phyloP scores from a whole-genome alignment of 73 alveolate species.

The Uronychia setigera region DNA sequence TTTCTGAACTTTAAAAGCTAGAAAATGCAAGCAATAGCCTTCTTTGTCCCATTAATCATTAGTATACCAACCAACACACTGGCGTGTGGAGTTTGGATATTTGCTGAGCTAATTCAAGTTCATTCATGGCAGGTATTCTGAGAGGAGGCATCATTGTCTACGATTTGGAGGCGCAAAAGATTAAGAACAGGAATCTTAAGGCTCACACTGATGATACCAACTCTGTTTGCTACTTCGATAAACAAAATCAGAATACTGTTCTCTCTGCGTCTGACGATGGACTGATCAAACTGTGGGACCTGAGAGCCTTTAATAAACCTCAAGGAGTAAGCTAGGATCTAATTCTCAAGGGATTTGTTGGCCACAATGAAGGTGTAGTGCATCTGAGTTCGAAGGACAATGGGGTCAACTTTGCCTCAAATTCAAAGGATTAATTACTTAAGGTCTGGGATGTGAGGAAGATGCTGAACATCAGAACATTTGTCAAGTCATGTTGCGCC shows the following conservation, averaged over 20 bases:
- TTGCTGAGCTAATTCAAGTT: neutral
- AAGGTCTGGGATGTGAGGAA: constrained; percentile 77
- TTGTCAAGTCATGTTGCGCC: neutral
- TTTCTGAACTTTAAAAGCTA: neutral
- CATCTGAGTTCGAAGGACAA: constrained; percentile 60
- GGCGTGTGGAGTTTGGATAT: constrained; percentile 1
- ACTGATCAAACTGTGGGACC: constrained; percentile 18
- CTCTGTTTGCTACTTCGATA: constrained; percentile 64
- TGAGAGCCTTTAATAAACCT: neutral
- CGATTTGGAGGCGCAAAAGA: constrained; percentile 46
- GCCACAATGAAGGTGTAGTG: constrained; percentile 78
- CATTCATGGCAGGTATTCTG: constrained; percentile 50
- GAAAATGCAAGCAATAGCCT: neutral
- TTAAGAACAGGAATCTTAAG: constrained; percentile 18
- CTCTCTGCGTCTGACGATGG: constrained; percentile 78
- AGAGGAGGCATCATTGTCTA: constrained; percentile 32
- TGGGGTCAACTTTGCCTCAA: constrained; percentile 59
- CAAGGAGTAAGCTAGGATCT: constrained; percentile 16
- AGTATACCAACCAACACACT: neutral
- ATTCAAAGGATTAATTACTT: constrained; percentile 70
- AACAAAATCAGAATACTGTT: constrained; percentile 46
- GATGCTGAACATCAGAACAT: constrained; percentile 28
- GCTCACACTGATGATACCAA: constrained; percentile 77
- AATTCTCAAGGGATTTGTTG: constrained; percentile 66
- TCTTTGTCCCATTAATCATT: neutral